Base-by-base conservation (phyloP, 768 basidiomycete species). In the Kwoniella newhampshirensis region DNA sequence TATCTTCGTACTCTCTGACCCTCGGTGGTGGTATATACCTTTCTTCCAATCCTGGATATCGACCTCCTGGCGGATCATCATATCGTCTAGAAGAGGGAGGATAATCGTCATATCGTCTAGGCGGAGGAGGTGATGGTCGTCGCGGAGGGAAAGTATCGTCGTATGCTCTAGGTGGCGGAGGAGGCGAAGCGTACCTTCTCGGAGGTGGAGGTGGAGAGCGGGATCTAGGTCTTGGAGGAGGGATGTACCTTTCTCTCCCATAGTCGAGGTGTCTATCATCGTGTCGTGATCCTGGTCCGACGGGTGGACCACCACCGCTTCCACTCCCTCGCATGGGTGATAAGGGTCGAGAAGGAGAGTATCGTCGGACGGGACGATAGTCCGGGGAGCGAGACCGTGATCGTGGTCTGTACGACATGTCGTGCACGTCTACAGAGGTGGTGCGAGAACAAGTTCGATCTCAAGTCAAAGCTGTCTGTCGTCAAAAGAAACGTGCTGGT, bases 331-430 rank as follows among this genome's bases (percentile, higher is more conserved):
- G 28, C 13, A 46, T 50, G 11, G 59, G 59, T 36, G 67, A 69
- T 7, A 60, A 28, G 3, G 64, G 55, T 54, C 68, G 43, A 1
- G 68, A 70, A 9, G 71, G 70, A 1, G 70, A 72, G 45, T 69
- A 72, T n/a, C 63, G 46, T 6, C 68, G 45, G 9, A n/a, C n/a
- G n/a, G 55, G 20, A 15, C 67, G 26, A 42, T 67, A 66, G n/a
- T 61, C 60, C 8, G 65, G 61, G 0, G 62, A 57, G 17, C 62
- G 48, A 27, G 66, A 65, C 13, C 60, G 53, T 18, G 68, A 55
- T 41, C 41, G 51, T 8, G 57, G 46, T 57, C 51, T 23, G 27
- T 55, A 67, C 36, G 62, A 64, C 61, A 70, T 66, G 48, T 7
- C 45, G 12, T 36, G 7, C 7, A 32, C 7, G 32, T 6, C 13